A percentile compares a stretch with the other conserved stretches of the same genome.
Conservation (phyloP, 1,284 basidiomycete genomes). For the Microbotryum saponariae region DNA sequence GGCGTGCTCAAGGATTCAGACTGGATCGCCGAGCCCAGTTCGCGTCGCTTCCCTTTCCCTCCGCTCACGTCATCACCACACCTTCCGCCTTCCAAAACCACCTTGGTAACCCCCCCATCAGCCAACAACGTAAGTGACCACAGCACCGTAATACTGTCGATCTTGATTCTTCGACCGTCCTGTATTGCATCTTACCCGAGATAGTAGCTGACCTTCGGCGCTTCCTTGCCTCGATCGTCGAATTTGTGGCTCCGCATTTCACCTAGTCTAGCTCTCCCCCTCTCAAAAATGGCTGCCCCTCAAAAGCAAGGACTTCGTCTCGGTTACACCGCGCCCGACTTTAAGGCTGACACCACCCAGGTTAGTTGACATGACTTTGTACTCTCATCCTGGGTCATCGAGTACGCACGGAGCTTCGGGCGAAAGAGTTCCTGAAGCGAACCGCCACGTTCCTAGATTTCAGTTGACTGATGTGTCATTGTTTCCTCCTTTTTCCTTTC, state of each 20-base stretch:
- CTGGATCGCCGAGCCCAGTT: background rate
- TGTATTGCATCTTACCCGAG: too few species aligned
- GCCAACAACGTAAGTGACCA: too few species aligned
- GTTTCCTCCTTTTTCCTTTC: conserved; percentile 6
- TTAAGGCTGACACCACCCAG: conserved; percentile 69
- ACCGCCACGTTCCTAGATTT: too few species aligned
- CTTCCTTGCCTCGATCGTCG: background rate
- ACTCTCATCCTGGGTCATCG: too few species aligned
- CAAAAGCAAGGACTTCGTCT: conserved; percentile 35
- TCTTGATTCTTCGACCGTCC: too few species aligned
- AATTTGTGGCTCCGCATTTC: background rate
- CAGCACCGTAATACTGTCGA: too few species aligned
- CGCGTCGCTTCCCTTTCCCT: background rate
- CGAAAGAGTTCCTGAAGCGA: too few species aligned
- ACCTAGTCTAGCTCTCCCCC: background rate
- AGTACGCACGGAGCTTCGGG: too few species aligned
- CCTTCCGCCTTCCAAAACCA: too few species aligned
- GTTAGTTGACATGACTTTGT: conserved; percentile 1
- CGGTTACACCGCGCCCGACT: conserved; percentile 64
- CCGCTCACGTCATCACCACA: background rate
- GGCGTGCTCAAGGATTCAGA: background rate
- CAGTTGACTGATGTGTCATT: background rate
- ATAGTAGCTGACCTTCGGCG: background rate
- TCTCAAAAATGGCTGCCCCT: conserved; percentile 1
- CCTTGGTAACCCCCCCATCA: too few species aligned